Evolutionary conservation across 345 rosid genomes (phyloP), one percentile per base, ranked within the genome.

Genomic region (Nasturtium officinale): DNA sequence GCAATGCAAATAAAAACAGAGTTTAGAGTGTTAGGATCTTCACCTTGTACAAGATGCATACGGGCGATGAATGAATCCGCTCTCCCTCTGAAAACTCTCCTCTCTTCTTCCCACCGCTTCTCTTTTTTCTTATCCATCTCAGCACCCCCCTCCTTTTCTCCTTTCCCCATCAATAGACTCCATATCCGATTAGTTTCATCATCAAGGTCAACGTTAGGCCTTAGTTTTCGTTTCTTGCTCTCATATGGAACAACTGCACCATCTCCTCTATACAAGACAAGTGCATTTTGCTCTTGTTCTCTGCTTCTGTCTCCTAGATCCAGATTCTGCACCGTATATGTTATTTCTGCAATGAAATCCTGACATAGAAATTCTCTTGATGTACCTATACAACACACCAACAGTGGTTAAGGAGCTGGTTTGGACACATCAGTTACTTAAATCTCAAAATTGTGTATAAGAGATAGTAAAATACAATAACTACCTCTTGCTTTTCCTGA

Each of bases 41-140:
- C 78, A 94, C 98, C 98, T 88, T 94, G 98, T 47, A 94, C 96
- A 7, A 89, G 87, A 85, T 89, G 98, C 98, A 94, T 94, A 54
- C 90, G 75, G 61, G 97, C 96, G 47, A 94, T 94, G 77, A 94
- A 94, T 54, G 97, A 87, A 68, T 89, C 85, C 9, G 87, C 96
- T 69, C 97, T 87, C 43, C 94, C 90, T 56, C 54, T 71, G 65
- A 94, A 89, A 78, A 91, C 84, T 72, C 80, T 84, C 56, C 98
- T 84, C 73, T 93, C 94, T 75, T 88, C 89, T 69, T 88, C 86
- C 98, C 97, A 94, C 92, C 96, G 84, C 37, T 82, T 78, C 68
- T 82, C 87, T 65, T 83, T 93, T 23, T 81, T 87, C 78, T 76
- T 64, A 59, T 84, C 82, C 55, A 75, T 79, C 52, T 61, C 87